Base-by-base conservation (phyloP, 176 grass and related monocot genomes). In the Zoysia pacifica region DNA sequence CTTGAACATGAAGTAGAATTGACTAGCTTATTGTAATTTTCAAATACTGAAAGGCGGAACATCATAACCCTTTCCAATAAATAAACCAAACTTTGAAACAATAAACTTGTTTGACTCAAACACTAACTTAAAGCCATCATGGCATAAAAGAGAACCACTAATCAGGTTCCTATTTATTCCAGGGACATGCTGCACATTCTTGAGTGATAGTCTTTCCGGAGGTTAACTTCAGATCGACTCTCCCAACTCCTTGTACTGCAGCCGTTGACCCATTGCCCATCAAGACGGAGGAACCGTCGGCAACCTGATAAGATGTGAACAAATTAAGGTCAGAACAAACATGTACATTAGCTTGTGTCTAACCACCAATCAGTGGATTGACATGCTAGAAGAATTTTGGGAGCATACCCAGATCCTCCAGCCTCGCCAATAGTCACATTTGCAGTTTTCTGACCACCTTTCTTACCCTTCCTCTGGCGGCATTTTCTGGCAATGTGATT, bases 111-210 rank as follows among this genome's bases (percentile, higher is more conserved):
- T 51, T 11, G 49, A 51, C 49, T 51, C 49, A 14, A 51, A 14
- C 11, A 14, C 49, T 51, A 13, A 51, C 49, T 51, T 51, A 11
- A 51, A 51, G 49, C 49, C 49, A 51, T 51, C 49, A 28, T 28
- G 28, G 28, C 28, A 28, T 28, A 28, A 51, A 54, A 53, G 6
- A 39, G 48, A 72, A 35, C 35, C 11, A 12, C 61, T 64, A 39
- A 64, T 9, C 11, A 53, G 48, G 48, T 72, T 72, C 28, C 28
- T 73, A 73, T 73, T 40, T 54, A 73, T 73, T 73, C 7, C 14
- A 6, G 16, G 51, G 38, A 20, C 15, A 1, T 74, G 14, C 41
- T 18, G 54, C 2, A 75, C 10, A 12, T 61, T 75, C 40, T 44
- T 75, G 2, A 75, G 5, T 1, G 4, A 28, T 13, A 60, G 40